Evolutionary conservation across 805 yeast species (phyloP).

Genomic region (Candida nitratophila): DNA sequence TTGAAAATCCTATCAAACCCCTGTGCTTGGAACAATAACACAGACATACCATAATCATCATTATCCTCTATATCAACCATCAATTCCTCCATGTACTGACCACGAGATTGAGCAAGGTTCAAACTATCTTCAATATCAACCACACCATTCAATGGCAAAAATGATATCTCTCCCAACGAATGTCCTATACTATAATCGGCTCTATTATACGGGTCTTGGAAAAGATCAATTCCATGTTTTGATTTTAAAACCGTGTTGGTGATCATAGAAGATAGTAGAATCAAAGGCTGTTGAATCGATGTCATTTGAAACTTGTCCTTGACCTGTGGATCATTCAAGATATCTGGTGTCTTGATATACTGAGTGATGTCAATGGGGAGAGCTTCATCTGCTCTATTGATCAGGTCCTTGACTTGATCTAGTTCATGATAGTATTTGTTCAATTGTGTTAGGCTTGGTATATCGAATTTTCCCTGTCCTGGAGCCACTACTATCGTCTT

Average conservation of each 20-base stretch:
- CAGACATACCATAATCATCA: constrained; percentile 27
- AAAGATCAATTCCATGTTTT: constrained; percentile 14
- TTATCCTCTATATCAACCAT: constrained; percentile 12
- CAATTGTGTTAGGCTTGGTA: constrained; percentile 4
- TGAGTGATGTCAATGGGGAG: constrained; percentile 14
- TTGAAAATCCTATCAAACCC: background rate
- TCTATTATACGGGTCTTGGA: constrained; percentile 1
- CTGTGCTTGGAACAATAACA: constrained; percentile 18
- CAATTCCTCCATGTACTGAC: constrained; percentile 24
- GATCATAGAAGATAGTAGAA: constrained; percentile 20
- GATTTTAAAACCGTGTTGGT: constrained; percentile 11
- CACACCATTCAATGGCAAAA: constrained; percentile 20
- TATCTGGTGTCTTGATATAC: constrained; percentile 10
- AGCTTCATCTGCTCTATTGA: constrained; percentile 13
- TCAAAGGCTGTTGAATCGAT: constrained; percentile 25
- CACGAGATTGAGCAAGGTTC: constrained; percentile 19
- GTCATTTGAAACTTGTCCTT: constrained; percentile 14
- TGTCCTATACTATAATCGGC: constrained; percentile 26
- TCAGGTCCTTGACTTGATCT: constrained; percentile 4
- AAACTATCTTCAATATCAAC: constrained; percentile 20
- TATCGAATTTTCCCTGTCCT: constrained; percentile 24
- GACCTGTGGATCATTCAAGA: background rate
- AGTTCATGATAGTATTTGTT: constrained; percentile 5
- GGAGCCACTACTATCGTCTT: constrained; percentile 18
- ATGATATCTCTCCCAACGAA: constrained; percentile 28